Evolutionary conservation across 805 yeast genomes (phyloP).

Genomic region (Kodamaea hsintzibuensis): DNA sequence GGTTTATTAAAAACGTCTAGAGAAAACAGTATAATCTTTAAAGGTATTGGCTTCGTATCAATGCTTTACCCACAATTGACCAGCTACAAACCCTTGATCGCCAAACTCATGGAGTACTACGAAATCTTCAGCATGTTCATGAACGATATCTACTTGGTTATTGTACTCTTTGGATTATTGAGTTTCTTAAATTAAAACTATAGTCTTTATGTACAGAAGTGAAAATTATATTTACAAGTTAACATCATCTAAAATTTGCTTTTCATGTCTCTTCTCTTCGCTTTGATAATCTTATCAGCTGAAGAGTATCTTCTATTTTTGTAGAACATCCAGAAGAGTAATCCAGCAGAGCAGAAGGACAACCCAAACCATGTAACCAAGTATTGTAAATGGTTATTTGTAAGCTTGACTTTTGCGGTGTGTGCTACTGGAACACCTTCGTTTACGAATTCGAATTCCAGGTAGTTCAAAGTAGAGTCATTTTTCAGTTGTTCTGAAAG

Average conservation of each 20-base stretch:
- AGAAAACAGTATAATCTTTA: slow-evolving; percentile 28
- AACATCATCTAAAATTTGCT: slow-evolving; percentile 9
- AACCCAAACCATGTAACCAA: slow-evolving; percentile 94
- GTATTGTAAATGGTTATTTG: slow-evolving; percentile 90
- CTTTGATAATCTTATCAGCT: slow-evolving; percentile 43
- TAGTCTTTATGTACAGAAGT: background rate
- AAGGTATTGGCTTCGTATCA: slow-evolving; percentile 31
- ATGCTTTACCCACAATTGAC: slow-evolving; percentile 36
- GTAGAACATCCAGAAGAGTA: slow-evolving; percentile 46
- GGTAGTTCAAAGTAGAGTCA: slow-evolving; percentile 40
- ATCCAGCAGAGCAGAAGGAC: slow-evolving; percentile 67
- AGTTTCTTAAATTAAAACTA: slow-evolving; percentile 20
- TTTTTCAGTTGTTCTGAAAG: slow-evolving; percentile 19
- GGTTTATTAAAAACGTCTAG: slow-evolving; percentile 25
- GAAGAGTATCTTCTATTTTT: slow-evolving; percentile 31
- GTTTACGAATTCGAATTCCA: slow-evolving; percentile 55
- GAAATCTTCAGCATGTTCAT: slow-evolving; percentile 36
- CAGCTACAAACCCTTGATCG: slow-evolving; percentile 28
- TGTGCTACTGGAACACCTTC: slow-evolving; percentile 93
- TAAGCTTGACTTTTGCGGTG: slow-evolving; percentile 73
- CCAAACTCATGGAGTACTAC: slow-evolving; percentile 34
- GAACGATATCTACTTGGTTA: slow-evolving; percentile 38
- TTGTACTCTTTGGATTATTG: slow-evolving; percentile 38
- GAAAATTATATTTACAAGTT: background rate
- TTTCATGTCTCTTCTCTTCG: slow-evolving; percentile 40